These are phyloP conservation scores for Rubia peregrina DNA, from an alignment of 305 asterid species.

Conservation along the genomic window DNA sequence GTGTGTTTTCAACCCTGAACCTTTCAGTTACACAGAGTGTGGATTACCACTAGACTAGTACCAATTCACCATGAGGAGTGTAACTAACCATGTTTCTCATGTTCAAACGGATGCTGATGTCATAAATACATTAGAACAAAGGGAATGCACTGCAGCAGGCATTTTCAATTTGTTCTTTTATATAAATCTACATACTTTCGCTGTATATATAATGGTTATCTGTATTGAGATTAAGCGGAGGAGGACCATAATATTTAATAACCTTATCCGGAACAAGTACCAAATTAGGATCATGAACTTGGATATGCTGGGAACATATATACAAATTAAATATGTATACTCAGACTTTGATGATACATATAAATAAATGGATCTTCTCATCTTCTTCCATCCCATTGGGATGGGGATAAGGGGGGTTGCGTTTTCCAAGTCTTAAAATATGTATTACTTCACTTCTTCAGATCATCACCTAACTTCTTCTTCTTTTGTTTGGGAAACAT, in stretches of 20 bases:
- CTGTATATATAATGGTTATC: conserved; percentile 3
- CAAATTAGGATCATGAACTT: conserved; percentile 26
- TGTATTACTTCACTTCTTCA: neutral
- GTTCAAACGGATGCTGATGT: no score
- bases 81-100: no score
- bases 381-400: neutral
- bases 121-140: no score
- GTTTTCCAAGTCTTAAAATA: neutral
- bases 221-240: conserved; percentile 17
- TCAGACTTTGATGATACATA: neutral
- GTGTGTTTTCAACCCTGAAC: no score
- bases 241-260: conserved; percentile 14
- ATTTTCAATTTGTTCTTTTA: neutral
- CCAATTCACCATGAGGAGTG: no score
- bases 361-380: neutral
- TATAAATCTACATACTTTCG: neutral
- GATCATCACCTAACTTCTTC: no score
- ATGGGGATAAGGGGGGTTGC: conserved; percentile 7
- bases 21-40: no score
- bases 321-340: neutral
- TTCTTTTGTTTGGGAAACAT: no score
- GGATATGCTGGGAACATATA: conserved; percentile 2
- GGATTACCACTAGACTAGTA: no score
- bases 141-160: neutral
- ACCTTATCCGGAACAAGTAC: conserved; percentile 20